Conservation (phyloP, 257 asterid species). For the Linderniella brevidens region DNA sequence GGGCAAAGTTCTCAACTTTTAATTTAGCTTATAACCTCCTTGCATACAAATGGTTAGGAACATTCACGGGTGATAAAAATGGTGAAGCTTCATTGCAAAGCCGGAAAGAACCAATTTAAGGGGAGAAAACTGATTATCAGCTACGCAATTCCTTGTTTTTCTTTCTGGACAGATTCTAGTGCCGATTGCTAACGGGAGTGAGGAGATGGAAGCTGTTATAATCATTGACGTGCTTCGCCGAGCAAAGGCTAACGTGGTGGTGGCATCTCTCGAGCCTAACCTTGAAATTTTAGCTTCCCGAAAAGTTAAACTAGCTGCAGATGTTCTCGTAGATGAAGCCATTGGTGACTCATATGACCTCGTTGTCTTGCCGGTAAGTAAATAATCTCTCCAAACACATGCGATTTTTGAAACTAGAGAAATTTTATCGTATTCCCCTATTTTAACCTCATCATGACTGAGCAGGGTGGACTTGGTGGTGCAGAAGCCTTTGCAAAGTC, state of each 20-base stretch:
- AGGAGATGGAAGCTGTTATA: slow-evolving; percentile 90
- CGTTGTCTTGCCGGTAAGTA: slow-evolving; percentile 69
- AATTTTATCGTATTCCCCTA: background rate
- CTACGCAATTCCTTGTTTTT: background rate
- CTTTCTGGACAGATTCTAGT: slow-evolving; percentile 59
- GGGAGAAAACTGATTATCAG: background rate
- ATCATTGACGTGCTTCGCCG: slow-evolving; percentile 82
- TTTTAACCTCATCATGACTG: background rate
- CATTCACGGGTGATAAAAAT: too few relatives aligned
- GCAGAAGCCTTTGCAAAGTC: slow-evolving; percentile 79
- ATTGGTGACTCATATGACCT: slow-evolving; percentile 43
- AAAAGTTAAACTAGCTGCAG: slow-evolving; percentile 81
- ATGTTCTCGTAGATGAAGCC: slow-evolving; percentile 68
- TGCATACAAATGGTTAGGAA: too few relatives aligned
- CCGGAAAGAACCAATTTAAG: background rate
- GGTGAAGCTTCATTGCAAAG: too few relatives aligned
- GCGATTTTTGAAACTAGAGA: background rate
- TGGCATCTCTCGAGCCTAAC: slow-evolving; percentile 66
- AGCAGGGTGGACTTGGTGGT: slow-evolving; percentile 94
- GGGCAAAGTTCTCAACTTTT: too few relatives aligned
- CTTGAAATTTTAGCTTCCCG: slow-evolving; percentile 78
- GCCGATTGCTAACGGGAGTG: slow-evolving; percentile 88
- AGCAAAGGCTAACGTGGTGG: slow-evolving; percentile 77
- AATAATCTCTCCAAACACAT: background rate
- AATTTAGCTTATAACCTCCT: too few relatives aligned